Evolutionary conservation across 805 yeast species (phyloP), one percentile per base, ranked within the genome.

Genomic region (Candida ovalis): DNA sequence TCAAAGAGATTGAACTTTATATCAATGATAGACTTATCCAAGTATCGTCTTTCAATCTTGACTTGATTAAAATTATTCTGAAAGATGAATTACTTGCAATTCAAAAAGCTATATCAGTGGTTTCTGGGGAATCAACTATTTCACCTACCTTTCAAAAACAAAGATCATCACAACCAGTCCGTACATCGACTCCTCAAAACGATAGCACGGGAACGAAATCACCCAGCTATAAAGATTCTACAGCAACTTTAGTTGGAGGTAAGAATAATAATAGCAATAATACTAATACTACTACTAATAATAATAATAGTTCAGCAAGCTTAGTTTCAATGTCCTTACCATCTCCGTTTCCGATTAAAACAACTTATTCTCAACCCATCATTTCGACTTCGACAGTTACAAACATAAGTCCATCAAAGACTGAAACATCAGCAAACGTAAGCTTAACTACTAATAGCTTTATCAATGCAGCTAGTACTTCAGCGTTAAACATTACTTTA

Each of bases 1-100:
- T 60, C 13, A n/a, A n/a, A 4, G 41, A 44, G 5, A 49, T 44
- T 4, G 45, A 46, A 22, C 48, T 27, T 4, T 56, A 46, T 27
- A 43, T 61, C 30, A 15, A 41, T 3, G 52, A 53, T 1, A 48
- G 57, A 17, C 18, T 63, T 10, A 21, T 46, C 1, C 53, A 56
- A 42, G 46, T 51, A 3, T 42, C 46, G 5, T 25, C 46, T 19
- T 47, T 55, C 6, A 45, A 56, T 4, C 43, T 63, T 15, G 41
- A 38, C 1, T 46, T 48, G 21, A 51, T 55, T 9, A 47, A 51
- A 23, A 43, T 44, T 4, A 56, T 65, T 8, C 41, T 66, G 3
- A 6, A 17, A 15, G 59, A 58, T 46, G 71, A 67, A 43, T 37
- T 61, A 7, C 35, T 43, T 18, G 60, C 69, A 1, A 54, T 64